Conservation (phyloP, 371 early-diverging fungal genomes). For the Nematocida ausubeli region DNA sequence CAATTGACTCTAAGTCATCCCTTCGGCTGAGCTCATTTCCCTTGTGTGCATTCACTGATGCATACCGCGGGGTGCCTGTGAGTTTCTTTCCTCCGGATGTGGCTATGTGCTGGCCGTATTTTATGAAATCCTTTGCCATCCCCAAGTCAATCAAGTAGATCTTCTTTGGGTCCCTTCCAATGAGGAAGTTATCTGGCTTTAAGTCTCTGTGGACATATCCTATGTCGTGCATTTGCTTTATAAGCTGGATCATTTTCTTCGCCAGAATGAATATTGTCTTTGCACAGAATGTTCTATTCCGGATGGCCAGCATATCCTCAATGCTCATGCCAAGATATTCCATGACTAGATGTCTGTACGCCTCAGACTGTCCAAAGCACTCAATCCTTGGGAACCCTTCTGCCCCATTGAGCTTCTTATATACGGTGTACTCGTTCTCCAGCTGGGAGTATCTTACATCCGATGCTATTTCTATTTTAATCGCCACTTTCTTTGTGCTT, state of each 20-base stretch:
- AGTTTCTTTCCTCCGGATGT: constrained; percentile 92
- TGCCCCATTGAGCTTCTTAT: constrained; percentile 45
- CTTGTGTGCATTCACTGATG: constrained; percentile 92
- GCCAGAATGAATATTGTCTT: constrained; percentile 66
- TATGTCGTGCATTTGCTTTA: constrained; percentile 73
- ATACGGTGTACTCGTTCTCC: constrained; percentile 61
- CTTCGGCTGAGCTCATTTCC: constrained; percentile 96
- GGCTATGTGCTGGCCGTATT: constrained; percentile 89
- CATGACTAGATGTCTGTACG: constrained; percentile 58
- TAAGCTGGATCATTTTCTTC: constrained; percentile 61
- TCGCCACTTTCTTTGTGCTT: constrained; percentile 79
- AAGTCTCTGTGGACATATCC: constrained; percentile 75
- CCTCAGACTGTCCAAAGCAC: constrained; percentile 49
- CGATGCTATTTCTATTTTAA: constrained; percentile 70
- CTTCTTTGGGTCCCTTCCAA: constrained; percentile 71
- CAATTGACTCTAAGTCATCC: constrained; percentile 96
- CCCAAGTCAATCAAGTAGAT: constrained; percentile 98
- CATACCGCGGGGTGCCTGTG: constrained; percentile 97
- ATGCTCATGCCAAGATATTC: constrained; percentile 56
- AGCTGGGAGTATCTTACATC: constrained; percentile 44
- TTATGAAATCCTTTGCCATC: constrained; percentile 91
- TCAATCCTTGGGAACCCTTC: constrained; percentile 57
- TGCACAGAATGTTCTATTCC: constrained; percentile 47
- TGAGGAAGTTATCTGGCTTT: constrained; percentile 75
- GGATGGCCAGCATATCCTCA: constrained; percentile 53